A percentile compares a stretch with the other conserved stretches of the same genome.
These are phyloP conservation scores for Stemphylium beticola DNA, from an alignment of 2,329 filamentous ascomycete genomes.

Conservation along the genomic window DNA sequence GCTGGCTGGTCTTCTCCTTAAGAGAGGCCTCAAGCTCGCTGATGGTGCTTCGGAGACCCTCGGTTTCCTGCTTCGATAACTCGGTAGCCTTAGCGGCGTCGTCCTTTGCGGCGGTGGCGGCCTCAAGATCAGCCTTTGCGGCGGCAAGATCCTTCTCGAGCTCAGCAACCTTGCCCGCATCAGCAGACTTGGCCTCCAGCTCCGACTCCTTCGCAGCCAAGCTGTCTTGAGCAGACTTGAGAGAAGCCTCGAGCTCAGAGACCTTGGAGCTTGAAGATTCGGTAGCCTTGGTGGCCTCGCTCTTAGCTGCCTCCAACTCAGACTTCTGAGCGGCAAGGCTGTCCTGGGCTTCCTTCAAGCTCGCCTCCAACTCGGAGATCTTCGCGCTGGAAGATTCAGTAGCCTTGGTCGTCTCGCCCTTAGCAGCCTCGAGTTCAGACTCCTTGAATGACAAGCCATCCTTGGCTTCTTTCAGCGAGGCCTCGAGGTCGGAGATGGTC, in stretches of 20 bases:
- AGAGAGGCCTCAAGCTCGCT: constrained; percentile 28
- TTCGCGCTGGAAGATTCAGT: constrained; percentile 28
- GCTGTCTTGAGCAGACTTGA: constrained; percentile 31
- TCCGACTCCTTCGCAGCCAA: constrained; percentile 33
- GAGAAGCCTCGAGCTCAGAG: constrained; percentile 26
- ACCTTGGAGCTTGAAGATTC: constrained; percentile 31
- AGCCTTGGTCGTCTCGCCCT: constrained; percentile 22
- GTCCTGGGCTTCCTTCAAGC: constrained; percentile 31
- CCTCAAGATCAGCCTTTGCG: constrained; percentile 23
- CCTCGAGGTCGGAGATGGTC: constrained; percentile 30
- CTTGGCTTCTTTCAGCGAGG: constrained; percentile 18
- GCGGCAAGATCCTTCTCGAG: constrained; percentile 25
- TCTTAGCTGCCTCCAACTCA: constrained; percentile 26
- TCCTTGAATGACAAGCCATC: constrained; percentile 16
- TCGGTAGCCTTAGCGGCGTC: constrained; percentile 19
- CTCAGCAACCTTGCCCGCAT: constrained; percentile 27
- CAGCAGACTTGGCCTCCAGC: constrained; percentile 20
- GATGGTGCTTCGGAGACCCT: constrained; percentile 23
- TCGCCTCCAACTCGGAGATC: constrained; percentile 29
- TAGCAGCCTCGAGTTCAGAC: constrained; percentile 24
- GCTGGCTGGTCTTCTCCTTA: constrained; percentile 21
- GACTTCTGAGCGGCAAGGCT: constrained; percentile 30
- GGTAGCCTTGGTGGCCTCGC: constrained; percentile 21
- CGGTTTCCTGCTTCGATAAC: constrained; percentile 24
- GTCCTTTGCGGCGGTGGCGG: constrained; percentile 21